Base-by-base conservation (phyloP, 306 rosid genomes). In the Cucurbita moschata region DNA sequence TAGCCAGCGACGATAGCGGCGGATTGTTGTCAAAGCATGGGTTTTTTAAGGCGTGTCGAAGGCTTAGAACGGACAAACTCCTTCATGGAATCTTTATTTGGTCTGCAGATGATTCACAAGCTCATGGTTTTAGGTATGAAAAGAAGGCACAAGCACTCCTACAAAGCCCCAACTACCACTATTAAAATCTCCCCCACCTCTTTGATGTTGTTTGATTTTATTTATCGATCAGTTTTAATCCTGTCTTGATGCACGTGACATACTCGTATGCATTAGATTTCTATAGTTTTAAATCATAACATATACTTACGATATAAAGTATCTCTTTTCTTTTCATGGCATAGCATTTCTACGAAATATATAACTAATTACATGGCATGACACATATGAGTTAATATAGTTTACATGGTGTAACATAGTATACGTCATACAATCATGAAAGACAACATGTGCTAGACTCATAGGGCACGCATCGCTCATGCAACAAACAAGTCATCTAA, bases 101-200 rank as follows among this genome's bases (percentile, higher is more conserved):
- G 96, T 88, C 86, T 30, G 96, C 96, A n/a, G 98, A 92, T 83
- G 96, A 89, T 15, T 89, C 98, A 15, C 79, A 56, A 88, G 82
- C 56, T 8, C 79, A 77, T 62, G 86, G 83, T 12, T 88, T 92
- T 63, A 84, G 75, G 16, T 89, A 81, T 70, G 98, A 92, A 87
- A 88, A 85, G 78, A 85, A 79, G 67, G 82, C 96, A 14, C 96
- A 87, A 19, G 81, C 84, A 0, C 88, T 92, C 58, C 79, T 92
- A 58, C 92, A 90, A 37, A 3, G n/a, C 39, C 74, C 78, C 1
- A 18, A 81, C 14, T 83, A 83, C 80, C 35, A n/a, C 6, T 6
- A 6, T 30, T n/a, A 40, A 43, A 49, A 12, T 43, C 63, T 10
- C 18, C 5, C 10, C 8, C 9, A 63, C 4, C 15, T 2, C 50